Evolutionary conservation across 1,284 basidiomycete species (phyloP).

Genomic region (Neotropicomus parvogracilis): DNA sequence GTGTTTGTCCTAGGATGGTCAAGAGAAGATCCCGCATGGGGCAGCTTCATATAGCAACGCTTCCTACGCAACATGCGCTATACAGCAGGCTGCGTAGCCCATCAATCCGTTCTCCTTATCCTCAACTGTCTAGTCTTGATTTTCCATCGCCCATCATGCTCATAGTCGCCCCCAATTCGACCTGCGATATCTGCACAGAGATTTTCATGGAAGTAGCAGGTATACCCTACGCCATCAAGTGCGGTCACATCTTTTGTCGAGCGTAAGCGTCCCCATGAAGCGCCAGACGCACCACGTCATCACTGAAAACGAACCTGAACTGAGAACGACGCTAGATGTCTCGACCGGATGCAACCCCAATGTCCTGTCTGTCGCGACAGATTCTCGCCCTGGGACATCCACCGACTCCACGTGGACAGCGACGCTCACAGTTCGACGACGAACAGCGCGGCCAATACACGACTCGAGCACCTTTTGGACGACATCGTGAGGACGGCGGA

Average conservation of each 20-base stretch:
- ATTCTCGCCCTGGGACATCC: slow-evolving; percentile 7
- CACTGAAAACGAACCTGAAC: too few relatives aligned
- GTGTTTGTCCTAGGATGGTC: background rate
- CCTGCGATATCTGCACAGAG: slow-evolving; percentile 17
- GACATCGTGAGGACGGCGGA: background rate
- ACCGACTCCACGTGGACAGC: slow-evolving; percentile 3
- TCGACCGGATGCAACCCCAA: slow-evolving; percentile 5
- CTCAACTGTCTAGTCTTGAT: background rate
- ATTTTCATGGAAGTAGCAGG: slow-evolving; percentile 1
- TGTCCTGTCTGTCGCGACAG: slow-evolving; percentile 15
- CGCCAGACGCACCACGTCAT: background rate
- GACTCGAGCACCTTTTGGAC: background rate
- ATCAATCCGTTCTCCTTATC: background rate
- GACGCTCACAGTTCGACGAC: background rate
- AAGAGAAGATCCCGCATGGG: background rate
- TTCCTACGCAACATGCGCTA: background rate
- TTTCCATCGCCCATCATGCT: slow-evolving; percentile 10
- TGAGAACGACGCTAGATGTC: slow-evolving; percentile 10
- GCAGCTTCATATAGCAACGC: background rate
- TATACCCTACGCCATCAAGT: slow-evolving; percentile 10
- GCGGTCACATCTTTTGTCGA: slow-evolving; percentile 19
- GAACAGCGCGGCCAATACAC: background rate
- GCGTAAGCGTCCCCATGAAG: slow-evolving; percentile 4
- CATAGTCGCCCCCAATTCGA: slow-evolving; percentile 9
- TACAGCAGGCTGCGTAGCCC: background rate